These are phyloP conservation scores for Trichoderma harzianum DNA, from an alignment of 2,329 filamentous ascomycete genomes.

Conservation along the genomic window DNA sequence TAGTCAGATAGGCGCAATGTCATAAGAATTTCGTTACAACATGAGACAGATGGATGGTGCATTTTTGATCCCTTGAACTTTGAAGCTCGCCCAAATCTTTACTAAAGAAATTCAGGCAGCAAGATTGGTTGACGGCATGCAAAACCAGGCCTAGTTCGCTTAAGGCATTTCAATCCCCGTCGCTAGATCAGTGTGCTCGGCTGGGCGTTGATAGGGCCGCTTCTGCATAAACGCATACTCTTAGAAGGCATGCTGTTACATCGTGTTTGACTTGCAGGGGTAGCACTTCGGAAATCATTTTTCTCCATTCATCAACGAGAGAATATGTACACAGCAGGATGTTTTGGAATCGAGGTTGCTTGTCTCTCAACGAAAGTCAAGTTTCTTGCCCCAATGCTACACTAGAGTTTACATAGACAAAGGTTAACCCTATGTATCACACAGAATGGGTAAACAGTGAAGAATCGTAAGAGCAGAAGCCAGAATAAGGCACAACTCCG, in stretches of 20 bases:
- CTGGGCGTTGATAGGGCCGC: neutral
- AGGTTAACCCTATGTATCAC: neutral
- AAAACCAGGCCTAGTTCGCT: neutral
- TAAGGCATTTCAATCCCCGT: neutral
- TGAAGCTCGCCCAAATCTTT: neutral
- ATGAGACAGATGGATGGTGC: neutral
- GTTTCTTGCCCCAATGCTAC: neutral
- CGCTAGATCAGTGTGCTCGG: neutral
- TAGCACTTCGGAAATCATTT: neutral
- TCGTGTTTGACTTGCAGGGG: neutral
- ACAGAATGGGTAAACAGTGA: neutral
- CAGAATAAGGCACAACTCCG: neutral
- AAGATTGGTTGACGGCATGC: neutral
- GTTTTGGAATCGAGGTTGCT: neutral
- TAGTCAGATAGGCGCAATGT: neutral
- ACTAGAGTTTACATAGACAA: neutral
- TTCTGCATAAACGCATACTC: neutral
- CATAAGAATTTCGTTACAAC: neutral
- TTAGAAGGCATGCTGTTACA: neutral
- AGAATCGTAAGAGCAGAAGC: neutral
- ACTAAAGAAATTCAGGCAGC: neutral
- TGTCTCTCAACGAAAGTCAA: neutral
- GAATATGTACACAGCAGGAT: neutral
- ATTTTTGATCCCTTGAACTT: neutral
- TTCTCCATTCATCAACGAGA: neutral